A percentile compares a stretch with the other conserved stretches of the same genome.
These are phyloP conservation scores for Prunus fruticosa DNA, from an alignment of 306 rosid genomes.

Conservation along the genomic window DNA sequence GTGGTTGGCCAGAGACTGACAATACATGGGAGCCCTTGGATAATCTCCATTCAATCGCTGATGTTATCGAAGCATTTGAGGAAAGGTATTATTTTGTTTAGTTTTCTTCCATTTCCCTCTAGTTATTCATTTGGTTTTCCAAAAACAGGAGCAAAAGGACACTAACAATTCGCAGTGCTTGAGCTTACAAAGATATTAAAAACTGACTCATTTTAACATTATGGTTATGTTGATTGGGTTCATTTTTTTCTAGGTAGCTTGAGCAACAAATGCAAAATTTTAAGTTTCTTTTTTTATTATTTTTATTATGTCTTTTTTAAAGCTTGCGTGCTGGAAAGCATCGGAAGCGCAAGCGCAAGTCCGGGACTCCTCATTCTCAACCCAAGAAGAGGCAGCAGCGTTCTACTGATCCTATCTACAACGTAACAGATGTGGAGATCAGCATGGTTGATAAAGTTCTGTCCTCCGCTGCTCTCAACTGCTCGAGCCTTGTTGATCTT, in stretches of 20 bases:
- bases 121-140: background rate
- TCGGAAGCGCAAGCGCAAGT: constrained; percentile 61
- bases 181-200: background rate
- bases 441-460: constrained; percentile 30
- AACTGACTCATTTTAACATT: background rate
- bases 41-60: constrained; percentile 82
- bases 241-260: background rate
- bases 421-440: constrained; percentile 44
- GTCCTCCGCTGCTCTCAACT: constrained; percentile 39
- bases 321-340: constrained; percentile 60
- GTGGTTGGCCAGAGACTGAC: constrained; percentile 90
- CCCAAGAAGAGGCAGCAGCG: constrained; percentile 72
- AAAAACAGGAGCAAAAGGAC: background rate
- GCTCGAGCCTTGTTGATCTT: constrained; percentile 23
- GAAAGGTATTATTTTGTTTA: constrained; percentile 46
- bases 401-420: constrained; percentile 42
- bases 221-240: background rate
- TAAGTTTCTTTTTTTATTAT: background rate
- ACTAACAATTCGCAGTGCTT: background rate
- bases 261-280: background rate
- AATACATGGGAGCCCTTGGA: constrained; percentile 96
- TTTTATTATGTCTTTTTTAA: constrained; percentile 8
- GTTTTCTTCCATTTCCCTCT: background rate
- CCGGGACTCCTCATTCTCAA: constrained; percentile 43
- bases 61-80: constrained; percentile 77